Evolutionary conservation across 2,329 filamentous ascomycete species (phyloP), one percentile per base, ranked within the genome.

Genomic region (Aspergillus neotritici): DNA sequence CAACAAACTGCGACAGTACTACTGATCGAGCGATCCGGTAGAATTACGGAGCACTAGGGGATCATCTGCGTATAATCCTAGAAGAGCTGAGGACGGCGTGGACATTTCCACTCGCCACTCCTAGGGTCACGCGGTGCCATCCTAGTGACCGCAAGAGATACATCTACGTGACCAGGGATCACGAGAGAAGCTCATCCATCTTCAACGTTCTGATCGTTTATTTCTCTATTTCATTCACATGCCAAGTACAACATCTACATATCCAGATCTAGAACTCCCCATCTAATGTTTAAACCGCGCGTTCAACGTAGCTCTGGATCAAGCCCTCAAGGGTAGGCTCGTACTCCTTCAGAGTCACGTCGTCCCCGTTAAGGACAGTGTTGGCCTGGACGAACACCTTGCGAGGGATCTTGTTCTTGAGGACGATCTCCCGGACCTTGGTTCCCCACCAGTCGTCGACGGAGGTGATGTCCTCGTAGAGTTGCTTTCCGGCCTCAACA

Each of bases 311-410:
- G 66, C 87, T 93, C 73, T 87, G 76, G 49, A 94, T 83, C 73
- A 97, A 82, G 5, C 90, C 90, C 64, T 86, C 79, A 5, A 83
- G 72, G 5, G 80, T 86, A 1, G 89, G 77, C 54, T 94, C 87
- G 67, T 96, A 96, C 70, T 96, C 88, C 70, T 83, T 86, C 66
- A 95, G 68, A 11, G 74, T 76, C 25, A 94, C 86, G 63, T 82
- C 78, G 44, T 85, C 87, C 0, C 77, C 79, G 10, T 76, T 70
- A 32, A 93, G 61, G 44, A 83, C 77, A 0, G 91, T 96, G 66
- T 94, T 97, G 47, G 87, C 88, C 72, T 96, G 90, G 41, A 96
- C 88, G 70, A 94, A 96, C 34, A 96, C 70, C 61, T 79, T 84
- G 56, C 83, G 80, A 32, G 57, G 59, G 0, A 83, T 79, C 53